Conservation (phyloP, 345 rosid species). For the Eucalyptus microcorys region DNA sequence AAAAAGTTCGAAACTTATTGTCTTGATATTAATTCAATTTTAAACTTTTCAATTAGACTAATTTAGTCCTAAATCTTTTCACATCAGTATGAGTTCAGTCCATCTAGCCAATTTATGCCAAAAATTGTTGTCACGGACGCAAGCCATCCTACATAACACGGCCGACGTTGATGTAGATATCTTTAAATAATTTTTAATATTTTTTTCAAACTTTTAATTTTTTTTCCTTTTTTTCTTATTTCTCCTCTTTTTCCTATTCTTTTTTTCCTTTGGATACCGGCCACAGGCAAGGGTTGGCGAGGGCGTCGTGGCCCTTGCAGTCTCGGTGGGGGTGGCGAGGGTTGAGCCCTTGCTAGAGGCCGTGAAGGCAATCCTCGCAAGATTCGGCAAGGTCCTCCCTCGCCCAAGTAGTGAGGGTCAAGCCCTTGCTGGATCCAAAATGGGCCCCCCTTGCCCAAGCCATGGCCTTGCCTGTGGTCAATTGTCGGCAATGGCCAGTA, state of each 20-base stretch:
- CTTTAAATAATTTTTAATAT: too few species aligned
- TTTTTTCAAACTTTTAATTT: too few species aligned
- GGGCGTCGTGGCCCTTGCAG: accelerated
- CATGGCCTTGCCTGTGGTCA: accelerated
- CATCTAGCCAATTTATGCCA: accelerated
- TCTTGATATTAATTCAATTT: accelerated
- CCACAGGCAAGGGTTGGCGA: accelerated
- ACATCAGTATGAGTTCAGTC: accelerated
- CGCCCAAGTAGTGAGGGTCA: accelerated
- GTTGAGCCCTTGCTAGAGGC: too few species aligned
- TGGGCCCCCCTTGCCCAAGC: too few species aligned
- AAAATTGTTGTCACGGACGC: too few species aligned
- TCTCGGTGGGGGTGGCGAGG: accelerated
- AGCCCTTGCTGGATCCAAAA: too few species aligned
- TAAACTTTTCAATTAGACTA: too few species aligned
- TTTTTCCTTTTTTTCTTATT: too few species aligned
- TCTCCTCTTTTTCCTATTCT: too few species aligned
- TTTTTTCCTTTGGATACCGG: too few species aligned
- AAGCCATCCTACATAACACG: accelerated
- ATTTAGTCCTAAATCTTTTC: accelerated
- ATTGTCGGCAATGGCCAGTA: accelerated
- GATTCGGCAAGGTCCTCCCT: accelerated
- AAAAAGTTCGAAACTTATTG: accelerated
- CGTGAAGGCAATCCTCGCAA: accelerated
- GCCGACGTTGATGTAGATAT: accelerated